A percentile compares a stretch with the other conserved stretches of the same genome.
Evolutionary conservation across 2,329 filamentous ascomycete species (phyloP).

Genomic region (Ceratocystis eucalypticola): DNA sequence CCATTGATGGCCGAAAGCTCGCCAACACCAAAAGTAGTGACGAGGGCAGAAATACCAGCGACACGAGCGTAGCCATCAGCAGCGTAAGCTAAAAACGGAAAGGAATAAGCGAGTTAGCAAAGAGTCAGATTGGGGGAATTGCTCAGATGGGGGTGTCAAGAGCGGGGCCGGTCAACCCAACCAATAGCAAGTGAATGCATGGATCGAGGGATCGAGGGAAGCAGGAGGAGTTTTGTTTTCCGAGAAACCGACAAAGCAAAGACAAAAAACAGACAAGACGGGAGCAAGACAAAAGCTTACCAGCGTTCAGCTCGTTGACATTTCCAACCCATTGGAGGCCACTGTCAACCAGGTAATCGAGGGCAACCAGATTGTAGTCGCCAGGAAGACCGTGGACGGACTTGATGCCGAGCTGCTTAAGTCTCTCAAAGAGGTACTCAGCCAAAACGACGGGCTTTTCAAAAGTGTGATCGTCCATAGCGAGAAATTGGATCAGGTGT

Average conservation of each 20-base stretch:
- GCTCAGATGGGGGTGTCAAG: background rate
- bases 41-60: constrained; percentile 53
- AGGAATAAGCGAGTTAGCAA: constrained; percentile 20
- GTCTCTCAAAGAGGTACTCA: constrained; percentile 53
- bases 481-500: background rate
- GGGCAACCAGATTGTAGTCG: constrained; percentile 57
- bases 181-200: background rate
- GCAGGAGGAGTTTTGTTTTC: background rate
- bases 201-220: constrained; percentile 12
- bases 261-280: background rate
- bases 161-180: background rate
- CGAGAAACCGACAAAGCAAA: background rate
- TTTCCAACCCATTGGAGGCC: constrained; percentile 54
- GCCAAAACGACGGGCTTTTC: constrained; percentile 45
- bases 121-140: background rate
- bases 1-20: constrained; percentile 63
- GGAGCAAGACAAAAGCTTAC: constrained; percentile 30
- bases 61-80: constrained; percentile 69
- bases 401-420: constrained; percentile 49
- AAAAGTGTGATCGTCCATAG: constrained; percentile 23
- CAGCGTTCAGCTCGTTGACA: constrained; percentile 60
- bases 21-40: constrained; percentile 66
- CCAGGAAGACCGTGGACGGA: constrained; percentile 58
- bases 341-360: constrained; percentile 49
- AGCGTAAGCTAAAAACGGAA: constrained; percentile 44